Evolutionary conservation across 352 stramenopile genomes (phyloP).

Genomic region (Globisporangium polare): DNA sequence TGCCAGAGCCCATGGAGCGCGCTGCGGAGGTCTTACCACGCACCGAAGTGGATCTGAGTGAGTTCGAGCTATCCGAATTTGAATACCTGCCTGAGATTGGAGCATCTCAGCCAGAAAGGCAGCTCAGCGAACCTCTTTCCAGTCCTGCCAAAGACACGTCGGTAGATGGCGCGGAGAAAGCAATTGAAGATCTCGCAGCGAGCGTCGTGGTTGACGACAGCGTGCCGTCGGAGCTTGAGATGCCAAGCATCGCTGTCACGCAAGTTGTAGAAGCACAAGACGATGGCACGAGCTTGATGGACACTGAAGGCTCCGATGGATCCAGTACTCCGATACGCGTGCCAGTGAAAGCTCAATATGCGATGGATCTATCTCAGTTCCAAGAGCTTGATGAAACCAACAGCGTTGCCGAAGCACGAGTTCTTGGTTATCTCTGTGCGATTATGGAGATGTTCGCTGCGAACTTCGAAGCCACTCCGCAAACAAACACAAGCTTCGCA

Average conservation of each 20-base stretch:
- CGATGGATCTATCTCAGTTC: not conserved
- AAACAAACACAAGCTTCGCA: not conserved
- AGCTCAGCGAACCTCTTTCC: not conserved
- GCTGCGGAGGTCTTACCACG: not conserved
- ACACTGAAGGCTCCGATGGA: not conserved
- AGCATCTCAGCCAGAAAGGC: not conserved
- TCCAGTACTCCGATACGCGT: not conserved
- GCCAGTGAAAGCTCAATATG: not conserved
- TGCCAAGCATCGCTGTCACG: not conserved
- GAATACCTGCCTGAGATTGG: not conserved
- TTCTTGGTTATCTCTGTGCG: not conserved
- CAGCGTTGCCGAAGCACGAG: not conserved
- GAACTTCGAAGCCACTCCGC: slow-evolving; percentile 6
- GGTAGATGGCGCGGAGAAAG: not conserved
- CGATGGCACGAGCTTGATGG: not conserved
- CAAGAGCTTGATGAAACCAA: not conserved
- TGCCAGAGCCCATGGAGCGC: no score
- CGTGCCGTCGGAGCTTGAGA: not conserved
- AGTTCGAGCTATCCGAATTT: slow-evolving; percentile 3
- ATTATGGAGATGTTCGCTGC: not conserved
- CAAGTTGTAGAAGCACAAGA: not conserved
- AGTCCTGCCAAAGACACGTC: not conserved
- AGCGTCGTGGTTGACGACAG: not conserved
- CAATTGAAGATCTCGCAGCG: not conserved
- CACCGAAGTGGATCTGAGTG: not conserved